These are phyloP conservation scores for Cercophora sp. DNA, from an alignment of 495 filamentous ascomycete species.

Conservation along the genomic window DNA sequence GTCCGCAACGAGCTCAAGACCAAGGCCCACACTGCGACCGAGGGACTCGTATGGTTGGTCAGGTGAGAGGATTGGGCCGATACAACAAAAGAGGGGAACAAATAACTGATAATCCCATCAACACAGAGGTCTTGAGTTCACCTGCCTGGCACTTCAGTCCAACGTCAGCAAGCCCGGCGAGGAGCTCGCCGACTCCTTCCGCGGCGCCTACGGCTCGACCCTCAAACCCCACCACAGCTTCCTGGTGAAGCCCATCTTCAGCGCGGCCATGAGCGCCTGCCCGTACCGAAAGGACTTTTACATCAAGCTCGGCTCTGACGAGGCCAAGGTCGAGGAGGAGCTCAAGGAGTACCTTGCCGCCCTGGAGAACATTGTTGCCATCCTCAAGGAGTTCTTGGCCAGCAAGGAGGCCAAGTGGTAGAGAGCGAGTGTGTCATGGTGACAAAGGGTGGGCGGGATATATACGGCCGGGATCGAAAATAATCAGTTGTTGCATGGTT, in stretches of 20 bases:
- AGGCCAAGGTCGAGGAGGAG: constrained; percentile 55
- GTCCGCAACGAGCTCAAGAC: constrained; percentile 80
- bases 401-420: constrained; percentile 71
- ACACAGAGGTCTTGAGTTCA: constrained; percentile 85
- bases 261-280: constrained; percentile 83
- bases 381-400: constrained; percentile 69
- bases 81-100: no score
- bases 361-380: constrained; percentile 67
- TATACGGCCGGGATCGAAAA: no score
- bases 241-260: constrained; percentile 83
- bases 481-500: no score
- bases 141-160: constrained; percentile 71
- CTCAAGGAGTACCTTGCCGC: constrained; percentile 67
- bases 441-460: no score
- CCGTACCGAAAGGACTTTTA: constrained; percentile 93
- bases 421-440: no score
- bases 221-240: constrained; percentile 89
- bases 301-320: constrained; percentile 69
- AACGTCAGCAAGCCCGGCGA: constrained; percentile 62
- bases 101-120: no score
- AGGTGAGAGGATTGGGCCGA: no score
- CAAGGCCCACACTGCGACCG: constrained; percentile 78
- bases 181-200: constrained; percentile 85
- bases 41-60: constrained; percentile 86
- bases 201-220: constrained; percentile 72